Conservation (phyloP, 305 asterid species). For the Solanum hybrid region DNA sequence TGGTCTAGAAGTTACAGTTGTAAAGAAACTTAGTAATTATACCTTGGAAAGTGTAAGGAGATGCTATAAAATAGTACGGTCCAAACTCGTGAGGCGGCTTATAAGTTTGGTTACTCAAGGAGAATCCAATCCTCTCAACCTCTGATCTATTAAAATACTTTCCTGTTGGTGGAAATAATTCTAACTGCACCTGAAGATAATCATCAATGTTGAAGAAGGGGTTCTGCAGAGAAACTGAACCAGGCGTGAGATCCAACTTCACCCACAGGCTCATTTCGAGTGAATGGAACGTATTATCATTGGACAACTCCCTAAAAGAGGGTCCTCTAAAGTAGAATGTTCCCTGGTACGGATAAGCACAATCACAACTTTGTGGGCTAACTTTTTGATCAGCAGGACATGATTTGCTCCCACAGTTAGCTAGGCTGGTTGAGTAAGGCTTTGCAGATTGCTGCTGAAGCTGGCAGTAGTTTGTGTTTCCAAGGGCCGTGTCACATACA, state of each 20-base stretch:
- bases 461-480: constrained; percentile 72
- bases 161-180: constrained; percentile 58
- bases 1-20: neutral
- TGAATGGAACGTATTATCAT: constrained; percentile 64
- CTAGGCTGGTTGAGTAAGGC: constrained; percentile 81
- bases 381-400: constrained; percentile 59
- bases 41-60: constrained; percentile 73
- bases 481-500: constrained; percentile 60
- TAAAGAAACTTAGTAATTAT: neutral
- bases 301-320: constrained; percentile 74
- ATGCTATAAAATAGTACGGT: constrained; percentile 80
- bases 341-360: constrained; percentile 87
- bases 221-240: constrained; percentile 77
- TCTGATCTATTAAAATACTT: constrained; percentile 64
- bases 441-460: constrained; percentile 52
- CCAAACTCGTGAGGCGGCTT: constrained; percentile 87
- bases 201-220: constrained; percentile 85
- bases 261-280: constrained; percentile 95
- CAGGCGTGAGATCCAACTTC: constrained; percentile 74
- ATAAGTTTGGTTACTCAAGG: constrained; percentile 73
- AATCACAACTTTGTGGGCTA: constrained; percentile 84
- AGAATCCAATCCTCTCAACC: constrained; percentile 74
- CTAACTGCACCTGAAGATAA: constrained; percentile 82
- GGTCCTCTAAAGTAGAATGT: constrained; percentile 91
- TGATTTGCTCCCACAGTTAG: constrained; percentile 68